Conservation (phyloP, 2,329 filamentous ascomycete genomes). For the Ophiocordyceps camponoti-floridani region DNA sequence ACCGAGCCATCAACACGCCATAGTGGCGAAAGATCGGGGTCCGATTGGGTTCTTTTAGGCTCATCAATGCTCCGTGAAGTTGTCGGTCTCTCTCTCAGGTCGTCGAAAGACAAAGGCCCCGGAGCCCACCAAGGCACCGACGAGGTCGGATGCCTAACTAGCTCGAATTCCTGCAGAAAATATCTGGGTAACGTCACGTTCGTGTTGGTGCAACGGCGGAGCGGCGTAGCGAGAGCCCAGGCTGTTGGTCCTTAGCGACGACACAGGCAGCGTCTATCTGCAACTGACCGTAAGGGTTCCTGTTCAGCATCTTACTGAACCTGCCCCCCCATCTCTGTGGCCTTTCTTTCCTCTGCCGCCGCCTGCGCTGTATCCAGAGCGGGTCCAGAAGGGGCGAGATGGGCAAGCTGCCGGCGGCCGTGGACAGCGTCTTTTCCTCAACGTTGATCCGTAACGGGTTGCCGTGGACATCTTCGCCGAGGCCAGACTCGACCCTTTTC, state of each 20-base stretch:
- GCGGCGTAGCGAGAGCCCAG: constrained; percentile 38
- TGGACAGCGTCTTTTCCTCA: constrained; percentile 23
- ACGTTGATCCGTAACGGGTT: constrained; percentile 17
- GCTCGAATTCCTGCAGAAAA: constrained; percentile 44
- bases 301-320: constrained; percentile 39
- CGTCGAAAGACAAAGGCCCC: constrained; percentile 16
- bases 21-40: neutral
- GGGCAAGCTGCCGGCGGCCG: constrained; percentile 27
- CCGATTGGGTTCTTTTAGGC: neutral
- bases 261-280: neutral
- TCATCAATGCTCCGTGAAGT: neutral
- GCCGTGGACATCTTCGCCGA: constrained; percentile 12
- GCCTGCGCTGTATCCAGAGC: constrained; percentile 24
- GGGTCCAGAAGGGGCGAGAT: constrained; percentile 37
- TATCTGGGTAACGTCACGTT: constrained; percentile 31
- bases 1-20: too few species aligned
- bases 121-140: constrained; percentile 38
- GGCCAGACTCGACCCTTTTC: constrained; percentile 13
- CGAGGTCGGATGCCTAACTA: constrained; percentile 36
- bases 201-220: constrained; percentile 38
- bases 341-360: constrained; percentile 21
- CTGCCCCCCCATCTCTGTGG: constrained; percentile 15
- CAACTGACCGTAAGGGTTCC: constrained; percentile 45
- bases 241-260: constrained; percentile 24
- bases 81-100: constrained; percentile 4